Evolutionary conservation across 805 yeast genomes (phyloP).

Genomic region (Ogataea henricii): DNA sequence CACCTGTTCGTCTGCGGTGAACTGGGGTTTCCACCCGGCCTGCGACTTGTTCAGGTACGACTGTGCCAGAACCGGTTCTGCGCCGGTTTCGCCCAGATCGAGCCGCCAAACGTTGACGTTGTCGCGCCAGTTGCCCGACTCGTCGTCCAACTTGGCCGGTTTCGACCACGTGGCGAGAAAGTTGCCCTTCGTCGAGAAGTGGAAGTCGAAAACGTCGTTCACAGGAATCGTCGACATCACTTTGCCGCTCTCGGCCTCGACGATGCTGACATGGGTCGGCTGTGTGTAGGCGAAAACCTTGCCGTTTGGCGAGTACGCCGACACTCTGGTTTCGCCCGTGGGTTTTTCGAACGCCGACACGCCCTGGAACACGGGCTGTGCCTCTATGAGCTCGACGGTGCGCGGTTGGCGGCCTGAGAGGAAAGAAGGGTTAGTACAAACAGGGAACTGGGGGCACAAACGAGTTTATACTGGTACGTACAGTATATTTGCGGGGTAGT

Average conservation of each 20-base stretch:
- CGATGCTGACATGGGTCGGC: constrained; percentile 57
- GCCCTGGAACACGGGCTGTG: constrained; percentile 42
- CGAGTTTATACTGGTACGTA: constrained; percentile 10
- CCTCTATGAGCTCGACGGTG: constrained; percentile 52
- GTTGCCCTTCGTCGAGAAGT: constrained; percentile 86
- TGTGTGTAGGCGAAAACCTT: constrained; percentile 70
- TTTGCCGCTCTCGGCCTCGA: constrained; percentile 56
- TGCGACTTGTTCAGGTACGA: constrained; percentile 79
- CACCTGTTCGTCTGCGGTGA: constrained; percentile 74
- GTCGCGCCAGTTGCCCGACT: constrained; percentile 70
- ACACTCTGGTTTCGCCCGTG: constrained; percentile 54
- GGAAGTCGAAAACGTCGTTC: constrained; percentile 74
- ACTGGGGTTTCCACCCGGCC: constrained; percentile 91
- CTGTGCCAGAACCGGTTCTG: constrained; percentile 28
- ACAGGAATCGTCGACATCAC: constrained; percentile 51
- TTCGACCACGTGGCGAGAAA: constrained; percentile 88
- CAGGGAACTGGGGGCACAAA: background rate
- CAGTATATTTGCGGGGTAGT: constrained; percentile 33
- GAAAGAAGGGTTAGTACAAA: constrained; percentile 16
- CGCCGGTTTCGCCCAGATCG: constrained; percentile 15
- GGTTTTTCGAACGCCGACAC: constrained; percentile 36
- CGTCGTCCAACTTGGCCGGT: constrained; percentile 64
- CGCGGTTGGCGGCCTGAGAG: constrained; percentile 56
- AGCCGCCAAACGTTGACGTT: constrained; percentile 80
- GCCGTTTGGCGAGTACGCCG: constrained; percentile 71